A percentile compares a stretch with the other conserved stretches of the same genome.
Conservation (phyloP, 148 eudicot species). For the Fagopyrum homotropicum region DNA sequence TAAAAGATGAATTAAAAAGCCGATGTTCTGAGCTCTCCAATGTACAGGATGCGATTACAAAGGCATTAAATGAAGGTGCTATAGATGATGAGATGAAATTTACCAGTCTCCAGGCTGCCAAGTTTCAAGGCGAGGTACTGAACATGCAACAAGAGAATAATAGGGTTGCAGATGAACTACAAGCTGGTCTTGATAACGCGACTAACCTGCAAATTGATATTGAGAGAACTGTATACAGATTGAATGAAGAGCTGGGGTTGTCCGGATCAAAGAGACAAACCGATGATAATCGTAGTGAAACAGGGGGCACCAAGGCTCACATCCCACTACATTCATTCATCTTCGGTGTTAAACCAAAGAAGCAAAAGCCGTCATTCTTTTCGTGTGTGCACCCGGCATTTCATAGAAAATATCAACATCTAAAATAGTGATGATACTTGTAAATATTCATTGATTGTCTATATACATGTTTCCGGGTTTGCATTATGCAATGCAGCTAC, state of each 20-base stretch:
- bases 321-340: slow-evolving; percentile 72
- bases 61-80: slow-evolving; percentile 49
- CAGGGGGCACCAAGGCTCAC: slow-evolving; percentile 17
- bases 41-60: slow-evolving; percentile 60
- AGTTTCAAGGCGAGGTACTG: slow-evolving; percentile 77
- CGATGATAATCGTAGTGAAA: slow-evolving; percentile 13
- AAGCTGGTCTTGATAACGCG: slow-evolving; percentile 66
- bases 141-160: slow-evolving; percentile 95
- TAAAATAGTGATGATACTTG: slow-evolving; percentile 4
- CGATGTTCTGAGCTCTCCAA: slow-evolving; percentile 48
- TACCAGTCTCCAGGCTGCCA: slow-evolving; percentile 79
- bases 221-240: slow-evolving; percentile 41
- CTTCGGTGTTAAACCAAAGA: slow-evolving; percentile 61
- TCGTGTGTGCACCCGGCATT: slow-evolving; percentile 40
- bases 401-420: slow-evolving; percentile 27
- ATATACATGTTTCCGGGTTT: neutral
- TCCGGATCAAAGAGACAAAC: slow-evolving; percentile 30
- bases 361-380: slow-evolving; percentile 57
- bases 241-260: slow-evolving; percentile 50
- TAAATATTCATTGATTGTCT: neutral
- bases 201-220: slow-evolving; percentile 48
- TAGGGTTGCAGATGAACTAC: slow-evolving; percentile 73
- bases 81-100: slow-evolving; percentile 71
- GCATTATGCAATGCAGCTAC: neutral
- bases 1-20: slow-evolving; percentile 60